These are phyloP conservation scores for Chlamydomonas sphaeroides DNA, from an alignment of 139 green algal species.

Conservation along the genomic window DNA sequence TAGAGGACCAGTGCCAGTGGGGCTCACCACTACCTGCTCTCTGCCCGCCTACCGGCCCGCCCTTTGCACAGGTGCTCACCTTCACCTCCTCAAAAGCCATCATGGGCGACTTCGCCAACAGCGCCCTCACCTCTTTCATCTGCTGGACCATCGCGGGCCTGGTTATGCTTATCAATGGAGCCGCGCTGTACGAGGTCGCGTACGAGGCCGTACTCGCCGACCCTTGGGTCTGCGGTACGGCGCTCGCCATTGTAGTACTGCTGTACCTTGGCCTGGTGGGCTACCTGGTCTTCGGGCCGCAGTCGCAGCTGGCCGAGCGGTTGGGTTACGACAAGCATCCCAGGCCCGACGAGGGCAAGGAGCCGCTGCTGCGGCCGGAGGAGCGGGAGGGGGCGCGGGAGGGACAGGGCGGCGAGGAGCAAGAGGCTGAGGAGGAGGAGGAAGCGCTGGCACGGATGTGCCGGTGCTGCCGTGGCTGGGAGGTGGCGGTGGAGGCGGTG, in stretches of 20 bases:
- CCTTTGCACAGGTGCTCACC: conserved; percentile 56
- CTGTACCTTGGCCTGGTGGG: conserved; percentile 51
- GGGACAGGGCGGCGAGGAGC: neutral
- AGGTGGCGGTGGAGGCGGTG: neutral
- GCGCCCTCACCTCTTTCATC: neutral
- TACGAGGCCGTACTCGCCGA: conserved; percentile 21
- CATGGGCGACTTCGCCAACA: conserved; percentile 70
- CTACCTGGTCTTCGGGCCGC: conserved; percentile 54
- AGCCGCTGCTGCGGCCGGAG: neutral
- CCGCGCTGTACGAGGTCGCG: conserved; percentile 13
- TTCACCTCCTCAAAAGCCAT: conserved; percentile 61
- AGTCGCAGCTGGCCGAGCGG: conserved; percentile 2
- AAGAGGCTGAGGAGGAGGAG: no score
- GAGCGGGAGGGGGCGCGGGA: neutral
- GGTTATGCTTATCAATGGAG: conserved; percentile 15
- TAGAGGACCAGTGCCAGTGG: no score
- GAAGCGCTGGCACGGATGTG: neutral
- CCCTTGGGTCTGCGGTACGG: conserved; percentile 17
- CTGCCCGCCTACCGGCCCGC: neutral
- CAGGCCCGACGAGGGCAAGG: neutral
- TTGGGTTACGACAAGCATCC: neutral
- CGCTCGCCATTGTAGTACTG: conserved; percentile 38
- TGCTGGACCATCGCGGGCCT: conserved; percentile 56
- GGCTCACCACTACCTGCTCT: no score
- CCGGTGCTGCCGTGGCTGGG: conserved; percentile 1